Conservation (phyloP, 1,139 yeast genomes). For the Candida tetrigidarum region DNA sequence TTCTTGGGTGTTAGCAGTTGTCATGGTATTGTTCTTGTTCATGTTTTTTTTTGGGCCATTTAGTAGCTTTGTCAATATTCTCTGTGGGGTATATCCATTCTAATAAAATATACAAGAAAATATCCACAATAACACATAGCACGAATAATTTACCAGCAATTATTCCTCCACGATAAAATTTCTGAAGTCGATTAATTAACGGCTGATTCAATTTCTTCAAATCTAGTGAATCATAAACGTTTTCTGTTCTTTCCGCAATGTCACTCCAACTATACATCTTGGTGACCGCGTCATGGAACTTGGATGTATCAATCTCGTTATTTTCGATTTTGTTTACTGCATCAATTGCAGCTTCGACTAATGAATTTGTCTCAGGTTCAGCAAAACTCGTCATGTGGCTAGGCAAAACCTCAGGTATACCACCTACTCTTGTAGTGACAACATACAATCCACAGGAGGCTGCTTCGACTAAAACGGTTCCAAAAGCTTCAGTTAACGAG, state of each 20-base stretch:
- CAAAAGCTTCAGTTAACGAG: conserved; percentile 95
- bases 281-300: conserved; percentile 77
- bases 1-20: too few species aligned
- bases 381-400: conserved; percentile 93
- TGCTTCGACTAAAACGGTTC: conserved; percentile 96
- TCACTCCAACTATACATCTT: conserved; percentile 93
- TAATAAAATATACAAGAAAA: conserved; percentile 61
- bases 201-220: conserved; percentile 48
- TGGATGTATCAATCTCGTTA: conserved; percentile 67
- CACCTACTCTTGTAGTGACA: conserved; percentile 96
- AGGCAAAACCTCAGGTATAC: conserved; percentile 96
- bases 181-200: conserved; percentile 51
- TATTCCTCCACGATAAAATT: conserved; percentile 74
- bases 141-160: conserved; percentile 88
- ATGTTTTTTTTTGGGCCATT: conserved; percentile 65
- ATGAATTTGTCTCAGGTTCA: conserved; percentile 77
- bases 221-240: conserved; percentile 69
- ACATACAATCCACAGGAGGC: conserved; percentile 95
- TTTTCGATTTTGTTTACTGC: conserved; percentile 66
- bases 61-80: conserved; percentile 69
- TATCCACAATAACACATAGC: conserved; percentile 78
- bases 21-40: neutral
- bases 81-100: conserved; percentile 74
- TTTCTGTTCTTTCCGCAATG: conserved; percentile 84
- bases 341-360: conserved; percentile 66